A percentile compares a stretch with the other conserved stretches of the same genome.
Evolutionary conservation across 768 basidiomycete species (phyloP).

Genomic region (Leccinum disarticulatum): DNA sequence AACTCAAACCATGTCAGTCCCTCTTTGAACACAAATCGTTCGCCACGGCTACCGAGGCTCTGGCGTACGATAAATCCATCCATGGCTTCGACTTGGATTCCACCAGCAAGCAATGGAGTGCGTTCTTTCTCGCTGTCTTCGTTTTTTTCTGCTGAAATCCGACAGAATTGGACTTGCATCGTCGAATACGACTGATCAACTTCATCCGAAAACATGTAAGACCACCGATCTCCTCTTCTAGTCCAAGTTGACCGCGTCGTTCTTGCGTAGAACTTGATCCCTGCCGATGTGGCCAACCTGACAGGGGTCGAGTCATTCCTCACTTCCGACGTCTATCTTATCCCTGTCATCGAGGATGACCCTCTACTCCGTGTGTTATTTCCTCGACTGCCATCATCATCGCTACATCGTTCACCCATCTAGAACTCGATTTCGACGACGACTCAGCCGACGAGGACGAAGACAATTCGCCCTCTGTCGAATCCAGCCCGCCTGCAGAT

Average conservation of each 20-base stretch:
- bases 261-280: slow-evolving; percentile 49
- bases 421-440: slow-evolving; percentile 65
- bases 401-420: neutral
- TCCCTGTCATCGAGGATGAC: slow-evolving; percentile 83
- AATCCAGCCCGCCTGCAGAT: slow-evolving; percentile 26
- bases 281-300: slow-evolving; percentile 45
- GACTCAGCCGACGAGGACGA: slow-evolving; percentile 69
- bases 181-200: slow-evolving; percentile 81
- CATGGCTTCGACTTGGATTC: slow-evolving; percentile 65
- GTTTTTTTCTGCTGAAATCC: neutral
- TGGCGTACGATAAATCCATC: slow-evolving; percentile 57
- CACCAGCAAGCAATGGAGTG: slow-evolving; percentile 54
- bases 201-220: slow-evolving; percentile 76
- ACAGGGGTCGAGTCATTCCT: slow-evolving; percentile 64
- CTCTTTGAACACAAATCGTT: slow-evolving; percentile 72
- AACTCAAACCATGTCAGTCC: slow-evolving; percentile 57
- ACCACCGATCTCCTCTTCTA: neutral
- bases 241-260: neutral
- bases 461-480: neutral
- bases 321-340: slow-evolving; percentile 74
- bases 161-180: slow-evolving; percentile 75
- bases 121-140: slow-evolving; percentile 21
- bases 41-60: slow-evolving; percentile 54
- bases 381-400: neutral
- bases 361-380: slow-evolving; percentile 76